Evolutionary conservation across 2,329 filamentous ascomycete genomes (phyloP).

Genomic region (Aspergillus uvarum): DNA sequence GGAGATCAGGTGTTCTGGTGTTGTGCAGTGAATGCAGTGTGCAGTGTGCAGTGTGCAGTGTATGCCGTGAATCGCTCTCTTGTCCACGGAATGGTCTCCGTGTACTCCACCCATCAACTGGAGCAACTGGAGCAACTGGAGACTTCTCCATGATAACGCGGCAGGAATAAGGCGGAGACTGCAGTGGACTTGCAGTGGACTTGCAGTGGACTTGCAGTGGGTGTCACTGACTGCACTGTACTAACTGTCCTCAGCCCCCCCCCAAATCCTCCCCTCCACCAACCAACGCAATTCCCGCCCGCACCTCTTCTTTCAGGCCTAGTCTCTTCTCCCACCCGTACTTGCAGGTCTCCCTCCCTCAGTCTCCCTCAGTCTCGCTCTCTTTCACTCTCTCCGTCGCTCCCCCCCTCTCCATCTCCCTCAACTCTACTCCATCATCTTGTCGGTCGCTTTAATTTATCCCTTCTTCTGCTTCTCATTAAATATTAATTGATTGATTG

Average conservation of each 20-base stretch:
- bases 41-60: too few relatives aligned
- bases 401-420: slow-evolving; percentile 6
- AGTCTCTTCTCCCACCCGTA: neutral
- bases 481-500: slow-evolving; percentile 2
- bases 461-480: slow-evolving; percentile 7
- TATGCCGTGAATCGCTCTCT: neutral
- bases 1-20: too few relatives aligned
- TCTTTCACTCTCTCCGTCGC: neutral
- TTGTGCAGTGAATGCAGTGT: too few relatives aligned
- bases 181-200: too few relatives aligned
- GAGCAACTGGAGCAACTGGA: too few relatives aligned
- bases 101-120: neutral
- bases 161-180: neutral
- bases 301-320: neutral
- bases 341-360: neutral
- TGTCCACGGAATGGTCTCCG: neutral
- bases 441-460: slow-evolving; percentile 11
- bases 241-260: too few relatives aligned
- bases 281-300: neutral
- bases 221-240: too few relatives aligned
- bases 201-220: too few relatives aligned
- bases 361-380: neutral
- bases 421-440: too few relatives aligned
- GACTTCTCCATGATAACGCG: neutral
- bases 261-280: neutral